A percentile compares a stretch with the other conserved stretches of the same genome.
Conservation (phyloP, 768 basidiomycete species). For the Podaxis carcinomalis region DNA sequence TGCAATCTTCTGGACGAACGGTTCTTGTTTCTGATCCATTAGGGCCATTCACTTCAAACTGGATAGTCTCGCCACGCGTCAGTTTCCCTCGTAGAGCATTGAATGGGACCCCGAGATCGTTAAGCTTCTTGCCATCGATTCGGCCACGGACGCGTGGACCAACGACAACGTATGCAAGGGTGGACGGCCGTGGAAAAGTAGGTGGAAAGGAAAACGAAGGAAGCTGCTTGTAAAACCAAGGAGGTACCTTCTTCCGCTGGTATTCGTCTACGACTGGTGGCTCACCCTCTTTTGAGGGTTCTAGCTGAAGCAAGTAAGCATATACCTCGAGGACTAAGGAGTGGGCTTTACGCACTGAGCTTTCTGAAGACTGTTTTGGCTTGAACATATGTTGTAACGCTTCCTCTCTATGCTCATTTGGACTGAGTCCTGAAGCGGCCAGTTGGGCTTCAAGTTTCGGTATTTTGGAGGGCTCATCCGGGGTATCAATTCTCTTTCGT, state of each 20-base stretch:
- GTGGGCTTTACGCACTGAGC: background rate
- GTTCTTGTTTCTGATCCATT: constrained; percentile 36
- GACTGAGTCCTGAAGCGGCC: background rate
- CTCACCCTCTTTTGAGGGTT: background rate
- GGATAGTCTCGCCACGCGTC: constrained; percentile 62
- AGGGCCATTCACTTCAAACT: constrained; percentile 41
- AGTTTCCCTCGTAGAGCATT: constrained; percentile 58
- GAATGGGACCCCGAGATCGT: constrained; percentile 54
- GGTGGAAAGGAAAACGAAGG: constrained; percentile 26
- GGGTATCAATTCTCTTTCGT: constrained; percentile 40
- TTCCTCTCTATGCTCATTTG: background rate
- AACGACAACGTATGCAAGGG: constrained; percentile 46
- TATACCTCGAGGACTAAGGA: background rate
- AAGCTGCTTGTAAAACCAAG: constrained; percentile 33
- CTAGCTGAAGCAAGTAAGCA: background rate
- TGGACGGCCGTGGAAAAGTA: constrained; percentile 21
- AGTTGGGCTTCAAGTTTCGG: constrained; percentile 11
- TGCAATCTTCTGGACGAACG: constrained; percentile 56
- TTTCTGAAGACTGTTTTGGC: constrained; percentile 12
- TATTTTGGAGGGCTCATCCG: constrained; percentile 34
- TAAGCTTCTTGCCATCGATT: constrained; percentile 67
- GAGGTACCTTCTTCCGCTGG: constrained; percentile 23
- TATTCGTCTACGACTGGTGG: constrained; percentile 21
- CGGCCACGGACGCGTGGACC: constrained; percentile 58
- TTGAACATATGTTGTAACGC: constrained; percentile 6